Percentiles rank a stretch among this genome's conserved stretches.
Evolutionary conservation across 2,329 filamentous ascomycete species (phyloP).

Genomic region (Fusarium pininemorale): DNA sequence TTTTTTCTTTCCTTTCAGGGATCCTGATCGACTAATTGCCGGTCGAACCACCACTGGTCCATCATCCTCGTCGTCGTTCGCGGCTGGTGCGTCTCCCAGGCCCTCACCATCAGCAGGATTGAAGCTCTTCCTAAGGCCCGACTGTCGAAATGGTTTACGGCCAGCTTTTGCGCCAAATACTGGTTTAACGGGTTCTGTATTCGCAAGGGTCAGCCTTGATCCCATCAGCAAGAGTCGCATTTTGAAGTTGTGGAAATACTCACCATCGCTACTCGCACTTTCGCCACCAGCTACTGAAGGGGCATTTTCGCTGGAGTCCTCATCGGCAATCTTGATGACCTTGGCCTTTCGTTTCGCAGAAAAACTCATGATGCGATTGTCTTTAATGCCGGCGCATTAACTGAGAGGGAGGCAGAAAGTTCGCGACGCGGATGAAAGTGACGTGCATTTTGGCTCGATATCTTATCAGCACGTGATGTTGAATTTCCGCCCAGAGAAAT

Average conservation of each 20-base stretch:
- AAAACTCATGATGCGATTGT: slow-evolving; percentile 60
- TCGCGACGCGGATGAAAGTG: slow-evolving; percentile 29
- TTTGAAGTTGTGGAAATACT: slow-evolving; percentile 38
- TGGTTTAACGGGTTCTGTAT: slow-evolving; percentile 48
- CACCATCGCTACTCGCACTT: slow-evolving; percentile 49
- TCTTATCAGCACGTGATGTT: slow-evolving; percentile 62
- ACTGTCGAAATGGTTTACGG: slow-evolving; percentile 66
- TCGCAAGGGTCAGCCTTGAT: slow-evolving; percentile 47
- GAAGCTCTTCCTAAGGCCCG: slow-evolving; percentile 65
- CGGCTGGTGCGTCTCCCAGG: slow-evolving; percentile 34
- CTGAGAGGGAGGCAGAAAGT: background rate
- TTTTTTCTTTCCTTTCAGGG: slow-evolving; percentile 73
- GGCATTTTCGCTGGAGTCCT: slow-evolving; percentile 52
- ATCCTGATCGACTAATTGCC: slow-evolving; percentile 56
- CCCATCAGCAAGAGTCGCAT: slow-evolving; percentile 47
- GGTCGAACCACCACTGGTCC: slow-evolving; percentile 62
- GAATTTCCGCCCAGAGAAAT: slow-evolving; percentile 40
- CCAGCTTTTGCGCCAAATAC: slow-evolving; percentile 55
- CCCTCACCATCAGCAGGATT: slow-evolving; percentile 54
- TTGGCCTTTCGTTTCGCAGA: slow-evolving; percentile 74
- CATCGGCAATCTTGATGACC: slow-evolving; percentile 76
- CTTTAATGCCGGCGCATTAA: slow-evolving; percentile 10
- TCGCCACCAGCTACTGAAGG: slow-evolving; percentile 36
- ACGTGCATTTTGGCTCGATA: slow-evolving; percentile 41
- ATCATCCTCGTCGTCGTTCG: slow-evolving; percentile 55